Evolutionary conservation across 1,284 basidiomycete genomes (phyloP).

Genomic region (Malassezia vespertilionis): DNA sequence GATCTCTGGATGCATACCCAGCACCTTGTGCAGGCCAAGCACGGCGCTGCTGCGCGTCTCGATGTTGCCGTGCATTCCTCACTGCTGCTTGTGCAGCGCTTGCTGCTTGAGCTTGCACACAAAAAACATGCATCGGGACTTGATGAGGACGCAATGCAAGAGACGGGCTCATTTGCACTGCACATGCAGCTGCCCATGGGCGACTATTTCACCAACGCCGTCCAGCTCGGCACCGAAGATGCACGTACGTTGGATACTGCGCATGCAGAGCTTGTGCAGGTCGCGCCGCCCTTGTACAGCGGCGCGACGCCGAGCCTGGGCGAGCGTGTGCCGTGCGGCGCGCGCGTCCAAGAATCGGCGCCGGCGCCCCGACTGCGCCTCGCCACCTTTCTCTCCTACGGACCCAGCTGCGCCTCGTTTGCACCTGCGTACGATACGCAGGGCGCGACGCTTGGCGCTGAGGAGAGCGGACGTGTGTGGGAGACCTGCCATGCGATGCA

Average conservation of each 20-base stretch:
- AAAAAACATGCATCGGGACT: too few relatives aligned
- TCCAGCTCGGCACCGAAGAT: slow-evolving; percentile 16
- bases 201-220: slow-evolving; percentile 42
- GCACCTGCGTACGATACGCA: slow-evolving; percentile 36
- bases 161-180: slow-evolving; percentile 22
- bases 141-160: neutral
- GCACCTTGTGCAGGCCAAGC: neutral
- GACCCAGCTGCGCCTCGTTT: slow-evolving; percentile 29
- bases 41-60: neutral
- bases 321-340: slow-evolving; percentile 13
- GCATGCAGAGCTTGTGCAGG: slow-evolving; percentile 29
- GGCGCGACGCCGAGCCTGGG: slow-evolving; percentile 22
- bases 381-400: slow-evolving; percentile 31
- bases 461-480: slow-evolving; percentile 19
- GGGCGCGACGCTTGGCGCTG: slow-evolving; percentile 19
- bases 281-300: slow-evolving; percentile 22
- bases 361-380: slow-evolving; percentile 3
- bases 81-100: slow-evolving; percentile 3
- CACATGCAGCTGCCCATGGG: slow-evolving; percentile 40
- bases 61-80: neutral
- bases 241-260: slow-evolving; percentile 24
- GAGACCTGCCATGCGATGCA: neutral
- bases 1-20: neutral
- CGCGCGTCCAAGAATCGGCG: neutral
- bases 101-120: slow-evolving; percentile 2